A percentile compares a stretch with the other conserved stretches of the same genome.
These are phyloP conservation scores for Cyclostephanos invisitatus DNA, from an alignment of 108 stramenopile species.

Conservation along the genomic window DNA sequence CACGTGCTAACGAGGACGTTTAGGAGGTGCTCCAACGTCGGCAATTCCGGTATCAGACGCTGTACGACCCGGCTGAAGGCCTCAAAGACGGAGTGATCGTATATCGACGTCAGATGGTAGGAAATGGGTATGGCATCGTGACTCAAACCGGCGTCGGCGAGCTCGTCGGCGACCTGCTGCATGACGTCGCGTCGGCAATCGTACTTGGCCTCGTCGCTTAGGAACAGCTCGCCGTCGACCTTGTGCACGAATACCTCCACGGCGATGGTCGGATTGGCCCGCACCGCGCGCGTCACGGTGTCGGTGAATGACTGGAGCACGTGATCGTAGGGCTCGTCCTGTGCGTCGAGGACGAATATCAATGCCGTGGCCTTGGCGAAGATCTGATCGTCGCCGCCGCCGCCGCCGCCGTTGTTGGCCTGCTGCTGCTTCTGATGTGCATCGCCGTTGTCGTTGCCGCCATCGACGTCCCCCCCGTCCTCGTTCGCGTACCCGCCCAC, in stretches of 20 bases:
- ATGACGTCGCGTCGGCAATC: slow-evolving; percentile 94
- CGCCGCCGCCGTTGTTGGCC: not conserved
- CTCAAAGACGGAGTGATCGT: slow-evolving; percentile 99
- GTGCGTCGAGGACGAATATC: slow-evolving; percentile 88
- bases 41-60: slow-evolving; percentile 92
- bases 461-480: not conserved
- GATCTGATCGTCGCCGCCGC: slow-evolving; percentile 26
- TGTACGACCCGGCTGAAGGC: slow-evolving; percentile 91
- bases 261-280: slow-evolving; percentile 86
- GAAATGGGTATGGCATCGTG: slow-evolving; percentile 82
- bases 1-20: slow-evolving; percentile 93
- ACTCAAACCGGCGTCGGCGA: slow-evolving; percentile 80
- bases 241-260: slow-evolving; percentile 99
- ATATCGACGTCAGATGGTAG: slow-evolving; percentile 94
- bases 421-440: slow-evolving; percentile 17
- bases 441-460: not conserved
- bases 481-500: slow-evolving; percentile 9
- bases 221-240: slow-evolving; percentile 98
- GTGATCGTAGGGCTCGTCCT: slow-evolving; percentile 92
- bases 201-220: slow-evolving; percentile 96
- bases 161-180: slow-evolving; percentile 85
- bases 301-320: slow-evolving; percentile 86
- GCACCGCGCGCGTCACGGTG: slow-evolving; percentile 81
- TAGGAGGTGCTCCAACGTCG: slow-evolving; percentile 91
- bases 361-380: slow-evolving; percentile 66